These are phyloP conservation scores for Rhodotorula kratochvilovae DNA, from an alignment of 768 basidiomycete genomes.

Conservation along the genomic window DNA sequence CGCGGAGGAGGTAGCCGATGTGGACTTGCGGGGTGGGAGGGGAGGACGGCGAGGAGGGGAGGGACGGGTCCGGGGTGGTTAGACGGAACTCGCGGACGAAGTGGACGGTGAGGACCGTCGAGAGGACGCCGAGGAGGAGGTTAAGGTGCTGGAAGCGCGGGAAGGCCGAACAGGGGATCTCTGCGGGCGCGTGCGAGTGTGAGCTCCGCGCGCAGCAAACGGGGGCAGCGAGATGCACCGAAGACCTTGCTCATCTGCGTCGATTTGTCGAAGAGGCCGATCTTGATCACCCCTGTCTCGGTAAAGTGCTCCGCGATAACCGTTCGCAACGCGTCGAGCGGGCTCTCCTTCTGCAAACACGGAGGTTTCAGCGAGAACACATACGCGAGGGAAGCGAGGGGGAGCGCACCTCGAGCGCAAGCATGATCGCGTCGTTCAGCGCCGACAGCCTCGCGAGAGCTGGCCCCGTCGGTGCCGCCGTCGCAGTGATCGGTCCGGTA, in stretches of 20 bases:
- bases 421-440: constrained; percentile 21
- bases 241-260: constrained; percentile 32
- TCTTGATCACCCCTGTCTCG: constrained; percentile 34
- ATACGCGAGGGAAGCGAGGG: constrained; percentile 8
- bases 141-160: constrained; percentile 37
- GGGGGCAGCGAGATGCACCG: constrained; percentile 4
- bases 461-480: constrained; percentile 10
- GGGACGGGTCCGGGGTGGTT: constrained; percentile 27
- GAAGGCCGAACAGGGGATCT: constrained; percentile 37
- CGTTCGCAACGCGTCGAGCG: constrained; percentile 14
- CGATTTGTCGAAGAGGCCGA: constrained; percentile 25
- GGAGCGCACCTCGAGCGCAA: constrained; percentile 28
- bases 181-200: background rate
- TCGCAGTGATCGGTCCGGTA: constrained; percentile 31
- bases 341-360: constrained; percentile 15
- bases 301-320: constrained; percentile 34
- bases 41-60: background rate
- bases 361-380: background rate
- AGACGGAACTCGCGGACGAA: constrained; percentile 36
- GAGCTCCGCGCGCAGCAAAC: background rate
- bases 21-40: constrained; percentile 12
- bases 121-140: constrained; percentile 25
- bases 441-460: constrained; percentile 12
- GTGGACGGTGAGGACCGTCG: constrained; percentile 3
- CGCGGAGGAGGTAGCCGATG: constrained; percentile 36